A percentile compares a stretch with the other conserved stretches of the same genome.
Evolutionary conservation across 164 flowering plant species (phyloP).

Genomic region (Aristolochia contorta): DNA sequence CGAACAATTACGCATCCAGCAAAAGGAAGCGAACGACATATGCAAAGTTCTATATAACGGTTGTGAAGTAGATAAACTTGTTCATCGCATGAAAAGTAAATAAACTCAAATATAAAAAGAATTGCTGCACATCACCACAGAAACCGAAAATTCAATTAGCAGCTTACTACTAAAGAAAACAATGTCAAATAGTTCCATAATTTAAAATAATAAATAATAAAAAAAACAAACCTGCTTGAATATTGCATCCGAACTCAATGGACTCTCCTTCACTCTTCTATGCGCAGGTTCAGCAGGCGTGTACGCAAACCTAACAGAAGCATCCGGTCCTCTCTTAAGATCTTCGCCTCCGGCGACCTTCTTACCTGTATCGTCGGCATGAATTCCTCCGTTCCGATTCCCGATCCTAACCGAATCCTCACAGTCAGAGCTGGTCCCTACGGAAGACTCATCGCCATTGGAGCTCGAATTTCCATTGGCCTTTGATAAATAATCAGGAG

Average conservation of each 20-base stretch:
- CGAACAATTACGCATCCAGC: no score
- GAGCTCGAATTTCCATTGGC: not conserved
- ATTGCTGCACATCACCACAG: no score
- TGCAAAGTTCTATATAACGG: no score
- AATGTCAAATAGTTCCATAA: not conserved
- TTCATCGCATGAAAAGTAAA: no score
- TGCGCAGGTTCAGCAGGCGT: conserved; percentile 80
- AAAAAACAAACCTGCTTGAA: conserved; percentile 56
- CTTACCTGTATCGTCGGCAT: conserved; percentile 4
- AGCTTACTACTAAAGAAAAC: no score
- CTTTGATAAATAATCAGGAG: not conserved
- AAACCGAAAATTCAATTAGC: no score
- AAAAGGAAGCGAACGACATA: no score
- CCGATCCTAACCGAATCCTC: not conserved
- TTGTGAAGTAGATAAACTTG: no score
- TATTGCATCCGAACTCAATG: conserved; percentile 84
- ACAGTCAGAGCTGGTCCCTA: not conserved
- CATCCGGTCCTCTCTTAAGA: not conserved
- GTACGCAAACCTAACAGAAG: conserved; percentile 25
- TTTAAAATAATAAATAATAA: no score
- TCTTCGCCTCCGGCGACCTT: conserved; percentile 9
- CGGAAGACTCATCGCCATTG: not conserved
- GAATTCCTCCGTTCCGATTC: not conserved
- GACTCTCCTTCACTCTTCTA: conserved; percentile 63
- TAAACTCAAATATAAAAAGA: no score